Evolutionary conservation across 2,329 filamentous ascomycete species (phyloP), one percentile per base, ranked within the genome.

Genomic region (Phyllosticta citriasiana): DNA sequence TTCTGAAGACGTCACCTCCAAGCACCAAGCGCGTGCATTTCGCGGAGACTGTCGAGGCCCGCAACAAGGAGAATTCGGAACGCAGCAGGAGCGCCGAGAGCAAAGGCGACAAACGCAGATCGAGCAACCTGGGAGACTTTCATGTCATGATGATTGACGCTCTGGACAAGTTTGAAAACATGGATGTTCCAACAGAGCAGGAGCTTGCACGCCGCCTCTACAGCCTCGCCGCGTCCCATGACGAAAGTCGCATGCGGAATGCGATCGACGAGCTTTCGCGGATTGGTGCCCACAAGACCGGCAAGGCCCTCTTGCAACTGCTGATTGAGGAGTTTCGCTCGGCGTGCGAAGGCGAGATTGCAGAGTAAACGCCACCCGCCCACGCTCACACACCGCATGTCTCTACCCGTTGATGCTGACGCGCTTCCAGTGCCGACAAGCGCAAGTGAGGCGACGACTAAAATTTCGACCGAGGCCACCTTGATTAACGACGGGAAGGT

Each of bases 331-430:
- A 60, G 6, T 56, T 60, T 50, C 55, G 52, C 53, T 22, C 58
- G 40, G 58, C 58, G n/a, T 47, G 55, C 22, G 58, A 60, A 2
- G 53, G 58, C 9, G 58, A 60, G 26, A 40, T 56, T n/a, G 40
- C 35, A 9, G 14, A 24, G 58, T 60, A 56, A 56, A 54, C 26
- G 2, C 16, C 16, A 47, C 40, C 40, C n/a, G 16, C 40, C 14
- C 40, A 47, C 40, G n/a, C 40, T n/a, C 40, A 4, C 40, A 47
- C 40, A 47, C 40, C 16, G 40, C 33, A 8, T n/a, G 40, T 47
- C 40, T 47, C n/a, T n/a, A 5, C 14, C n/a, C 40, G 40, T 16
- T 47, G 16, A n/a, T 47, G 14, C 40, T 47, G 40, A 47, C 40
- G n/a, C 40, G 40, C 40, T 47, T n/a, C 2, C 40, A 47, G 40